A percentile compares a stretch with the other conserved stretches of the same genome.
Evolutionary conservation across 495 filamentous ascomycete genomes (phyloP).

Genomic region (Hypoxylon lienhwacheense): DNA sequence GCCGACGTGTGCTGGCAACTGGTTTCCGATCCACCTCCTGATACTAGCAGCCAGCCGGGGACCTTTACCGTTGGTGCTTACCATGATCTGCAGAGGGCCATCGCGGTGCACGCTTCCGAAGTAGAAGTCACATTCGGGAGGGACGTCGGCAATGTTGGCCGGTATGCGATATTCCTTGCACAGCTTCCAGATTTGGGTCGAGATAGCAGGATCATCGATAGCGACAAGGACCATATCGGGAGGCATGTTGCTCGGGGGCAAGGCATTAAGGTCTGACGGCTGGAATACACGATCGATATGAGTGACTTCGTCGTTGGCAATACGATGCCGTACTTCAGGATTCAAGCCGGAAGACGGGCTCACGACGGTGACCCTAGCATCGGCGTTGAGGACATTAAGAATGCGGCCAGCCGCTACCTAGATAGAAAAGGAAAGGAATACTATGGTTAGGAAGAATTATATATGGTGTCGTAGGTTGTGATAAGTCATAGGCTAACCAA

Average conservation of each 20-base stretch:
- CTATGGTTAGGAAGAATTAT: conserved; percentile 1
- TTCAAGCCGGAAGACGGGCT: conserved; percentile 79
- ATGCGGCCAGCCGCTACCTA: conserved; percentile 96
- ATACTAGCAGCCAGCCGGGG: conserved; percentile 89
- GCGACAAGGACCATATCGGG: conserved; percentile 83
- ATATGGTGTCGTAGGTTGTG: conserved; percentile 1
- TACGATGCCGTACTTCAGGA: conserved; percentile 80
- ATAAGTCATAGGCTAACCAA: too few species aligned
- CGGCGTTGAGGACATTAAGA: conserved; percentile 87
- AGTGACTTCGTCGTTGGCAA: conserved; percentile 69
- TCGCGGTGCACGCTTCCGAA: conserved; percentile 95
- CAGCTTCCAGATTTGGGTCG: conserved; percentile 83
- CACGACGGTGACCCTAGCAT: conserved; percentile 84
- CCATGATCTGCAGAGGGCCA: conserved; percentile 96
- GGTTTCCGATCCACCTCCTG: conserved; percentile 75
- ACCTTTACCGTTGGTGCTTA: conserved; percentile 95
- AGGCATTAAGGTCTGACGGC: conserved; percentile 72
- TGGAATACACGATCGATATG: conserved; percentile 82
- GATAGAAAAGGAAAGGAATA: neutral
- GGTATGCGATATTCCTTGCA: conserved; percentile 83
- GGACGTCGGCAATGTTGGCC: conserved; percentile 96
- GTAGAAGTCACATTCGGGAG: conserved; percentile 96
- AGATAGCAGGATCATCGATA: conserved; percentile 87
- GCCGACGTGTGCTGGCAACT: conserved; percentile 74
- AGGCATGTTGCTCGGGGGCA: conserved; percentile 27